Evolutionary conservation across 257 asterid species (phyloP).

Genomic region (Nicotiana obtusifolia): DNA sequence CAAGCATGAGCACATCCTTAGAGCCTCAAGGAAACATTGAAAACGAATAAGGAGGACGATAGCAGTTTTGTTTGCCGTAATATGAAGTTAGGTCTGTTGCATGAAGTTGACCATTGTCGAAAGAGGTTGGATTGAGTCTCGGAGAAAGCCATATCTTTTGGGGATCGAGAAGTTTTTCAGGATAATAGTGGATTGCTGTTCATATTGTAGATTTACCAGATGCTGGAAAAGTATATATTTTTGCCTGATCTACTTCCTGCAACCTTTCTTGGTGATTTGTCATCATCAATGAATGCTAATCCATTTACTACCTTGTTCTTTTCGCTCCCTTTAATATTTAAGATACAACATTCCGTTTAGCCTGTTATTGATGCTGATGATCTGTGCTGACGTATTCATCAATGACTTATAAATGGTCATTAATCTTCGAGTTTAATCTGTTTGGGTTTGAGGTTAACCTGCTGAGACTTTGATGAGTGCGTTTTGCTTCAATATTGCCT

Average conservation of each 20-base stretch:
- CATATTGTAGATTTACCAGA: not conserved
- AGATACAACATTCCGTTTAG: not conserved
- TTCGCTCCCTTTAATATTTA: not conserved
- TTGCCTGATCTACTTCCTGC: not conserved
- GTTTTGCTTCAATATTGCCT: not conserved
- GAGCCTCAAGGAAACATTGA: slow-evolving; percentile 50
- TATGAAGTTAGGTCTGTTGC: not conserved
- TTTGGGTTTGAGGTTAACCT: not conserved
- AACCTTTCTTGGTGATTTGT: slow-evolving; percentile 6
- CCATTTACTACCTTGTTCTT: slow-evolving; percentile 4
- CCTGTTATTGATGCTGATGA: not conserved
- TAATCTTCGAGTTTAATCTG: not conserved
- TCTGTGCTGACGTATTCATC: not conserved
- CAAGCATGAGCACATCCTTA: slow-evolving; percentile 59
- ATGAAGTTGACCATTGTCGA: not conserved
- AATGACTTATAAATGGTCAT: not conserved
- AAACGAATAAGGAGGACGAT: slow-evolving; percentile 4
- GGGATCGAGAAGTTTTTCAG: not conserved
- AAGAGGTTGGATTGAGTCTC: not conserved
- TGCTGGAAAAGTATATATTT: slow-evolving; percentile 6
- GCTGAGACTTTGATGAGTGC: too few relatives aligned
- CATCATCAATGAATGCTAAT: not conserved
- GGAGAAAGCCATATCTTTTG: not conserved
- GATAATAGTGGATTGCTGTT: slow-evolving; percentile 5
- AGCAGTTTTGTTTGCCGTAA: not conserved